A percentile compares a stretch with the other conserved stretches of the same genome.
These are phyloP conservation scores for Odontarrhena argentea DNA, from an alignment of 345 rosid genomes.

Conservation along the genomic window DNA sequence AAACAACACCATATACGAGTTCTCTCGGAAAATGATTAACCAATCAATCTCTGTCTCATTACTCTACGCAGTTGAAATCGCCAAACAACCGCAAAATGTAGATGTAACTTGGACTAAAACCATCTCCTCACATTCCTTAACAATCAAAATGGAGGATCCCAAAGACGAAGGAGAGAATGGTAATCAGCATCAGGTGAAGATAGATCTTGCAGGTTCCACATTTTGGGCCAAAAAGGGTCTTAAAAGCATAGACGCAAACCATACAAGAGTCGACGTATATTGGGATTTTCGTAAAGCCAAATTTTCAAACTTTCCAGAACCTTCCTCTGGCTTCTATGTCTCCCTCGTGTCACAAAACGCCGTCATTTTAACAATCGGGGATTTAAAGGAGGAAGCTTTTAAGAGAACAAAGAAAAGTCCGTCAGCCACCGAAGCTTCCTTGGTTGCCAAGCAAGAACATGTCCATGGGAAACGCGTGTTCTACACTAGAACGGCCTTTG, in stretches of 20 bases:
- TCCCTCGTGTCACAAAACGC: conserved; percentile 53
- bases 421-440: conserved; percentile 47
- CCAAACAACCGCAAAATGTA: conserved; percentile 44
- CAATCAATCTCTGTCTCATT: conserved; percentile 48
- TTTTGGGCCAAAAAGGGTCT: conserved; percentile 77
- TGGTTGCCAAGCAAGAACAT: conserved; percentile 70
- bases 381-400: conserved; percentile 55
- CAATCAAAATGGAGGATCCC: conserved; percentile 52
- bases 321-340: conserved; percentile 62
- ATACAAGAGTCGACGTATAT: conserved; percentile 50
- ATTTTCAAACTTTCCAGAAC: conserved; percentile 61
- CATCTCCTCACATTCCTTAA: conserved; percentile 49
- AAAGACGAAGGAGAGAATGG: conserved; percentile 36
- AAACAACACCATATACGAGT: conserved; percentile 8
- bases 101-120: conserved; percentile 61
- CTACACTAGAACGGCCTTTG: conserved; percentile 55
- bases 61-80: conserved; percentile 52
- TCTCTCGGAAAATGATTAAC: conserved; percentile 23
- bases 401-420: conserved; percentile 60
- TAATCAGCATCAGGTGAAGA: conserved; percentile 52
- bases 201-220: conserved; percentile 63
- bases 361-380: conserved; percentile 57
- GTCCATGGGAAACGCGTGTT: conserved; percentile 65
- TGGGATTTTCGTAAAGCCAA: conserved; percentile 78
- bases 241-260: conserved; percentile 56